A percentile compares a stretch with the other conserved stretches of the same genome.
phyloP scores from a whole-genome alignment of 2,329 filamentous ascomycete species.

The Ophiostoma quercus region DNA sequence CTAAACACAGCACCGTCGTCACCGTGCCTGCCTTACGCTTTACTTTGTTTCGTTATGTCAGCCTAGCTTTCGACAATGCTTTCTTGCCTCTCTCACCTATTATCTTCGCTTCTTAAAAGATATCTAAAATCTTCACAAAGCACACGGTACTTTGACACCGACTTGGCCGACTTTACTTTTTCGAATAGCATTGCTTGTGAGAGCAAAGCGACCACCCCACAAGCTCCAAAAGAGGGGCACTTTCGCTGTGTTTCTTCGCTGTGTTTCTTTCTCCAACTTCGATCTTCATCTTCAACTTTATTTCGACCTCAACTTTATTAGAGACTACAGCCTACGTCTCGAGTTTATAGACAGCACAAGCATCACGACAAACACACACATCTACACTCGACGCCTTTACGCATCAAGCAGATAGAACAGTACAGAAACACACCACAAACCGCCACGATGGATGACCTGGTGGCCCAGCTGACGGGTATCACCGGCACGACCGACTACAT shows the following conservation, averaged over 20 bases:
- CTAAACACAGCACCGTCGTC: not conserved
- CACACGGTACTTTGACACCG: not conserved
- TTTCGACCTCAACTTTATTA: not conserved
- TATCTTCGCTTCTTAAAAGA: not conserved
- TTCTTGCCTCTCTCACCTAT: not conserved
- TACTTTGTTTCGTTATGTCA: not conserved
- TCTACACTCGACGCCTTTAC: not conserved
- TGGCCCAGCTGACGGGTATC: constrained; percentile 74
- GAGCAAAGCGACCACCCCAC: constrained; percentile 1
- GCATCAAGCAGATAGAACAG: too few relatives aligned
- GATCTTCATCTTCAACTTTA: not conserved
- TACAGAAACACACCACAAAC: not conserved
- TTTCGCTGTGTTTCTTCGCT: not conserved
- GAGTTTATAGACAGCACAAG: not conserved
- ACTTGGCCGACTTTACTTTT: not conserved
- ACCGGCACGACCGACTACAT: constrained; percentile 69
- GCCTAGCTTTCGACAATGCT: not conserved
- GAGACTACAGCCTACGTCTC: not conserved
- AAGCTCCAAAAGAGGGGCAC: constrained; percentile 12
- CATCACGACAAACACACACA: not conserved
- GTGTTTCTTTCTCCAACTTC: not conserved
- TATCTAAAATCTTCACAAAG: not conserved
- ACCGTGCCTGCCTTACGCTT: not conserved
- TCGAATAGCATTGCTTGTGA: not conserved
- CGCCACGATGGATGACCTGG: constrained; percentile 56